Evolutionary conservation across 805 yeast species (phyloP).

Genomic region (Yamadazyma olivae): DNA sequence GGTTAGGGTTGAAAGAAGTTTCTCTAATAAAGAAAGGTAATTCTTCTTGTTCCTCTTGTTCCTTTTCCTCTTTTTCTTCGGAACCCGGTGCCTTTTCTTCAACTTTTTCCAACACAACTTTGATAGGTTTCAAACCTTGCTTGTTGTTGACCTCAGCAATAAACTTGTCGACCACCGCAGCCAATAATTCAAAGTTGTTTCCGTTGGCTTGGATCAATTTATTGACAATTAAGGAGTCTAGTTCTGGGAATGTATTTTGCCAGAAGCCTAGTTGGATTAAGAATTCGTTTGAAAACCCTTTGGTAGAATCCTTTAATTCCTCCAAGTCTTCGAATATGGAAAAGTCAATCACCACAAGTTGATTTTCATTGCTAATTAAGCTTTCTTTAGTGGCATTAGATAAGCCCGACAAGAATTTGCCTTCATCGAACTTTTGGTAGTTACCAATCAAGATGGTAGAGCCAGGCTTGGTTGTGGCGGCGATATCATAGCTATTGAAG

Average conservation of each 20-base stretch:
- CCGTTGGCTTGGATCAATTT: slow-evolving; percentile 80
- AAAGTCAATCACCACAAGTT: slow-evolving; percentile 59
- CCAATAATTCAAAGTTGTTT: slow-evolving; percentile 74
- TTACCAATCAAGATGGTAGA: slow-evolving; percentile 53
- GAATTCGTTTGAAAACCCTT: slow-evolving; percentile 71
- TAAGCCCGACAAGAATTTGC: slow-evolving; percentile 52
- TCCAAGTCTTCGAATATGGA: slow-evolving; percentile 62
- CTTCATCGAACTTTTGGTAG: slow-evolving; percentile 34
- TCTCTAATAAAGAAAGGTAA: slow-evolving; percentile 58
- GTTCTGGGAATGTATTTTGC: slow-evolving; percentile 62
- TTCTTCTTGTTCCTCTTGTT: slow-evolving; percentile 11
- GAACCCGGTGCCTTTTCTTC: slow-evolving; percentile 21
- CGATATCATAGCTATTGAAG: slow-evolving; percentile 57
- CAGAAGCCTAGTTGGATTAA: slow-evolving; percentile 81
- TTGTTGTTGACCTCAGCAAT: slow-evolving; percentile 56
- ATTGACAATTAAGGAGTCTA: slow-evolving; percentile 66
- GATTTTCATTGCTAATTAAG: slow-evolving; percentile 50
- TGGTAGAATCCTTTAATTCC: slow-evolving; percentile 48
- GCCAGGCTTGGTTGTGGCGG: slow-evolving; percentile 53
- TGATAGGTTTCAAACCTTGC: slow-evolving; percentile 36
- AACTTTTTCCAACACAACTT: slow-evolving; percentile 32
- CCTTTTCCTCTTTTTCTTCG: slow-evolving; percentile 12
- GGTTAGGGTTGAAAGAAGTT: slow-evolving; percentile 63
- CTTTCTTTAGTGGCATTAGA: slow-evolving; percentile 51
- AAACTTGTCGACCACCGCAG: slow-evolving; percentile 64